Base-by-base conservation (phyloP, 768 basidiomycete species). In the Russula emetica region DNA sequence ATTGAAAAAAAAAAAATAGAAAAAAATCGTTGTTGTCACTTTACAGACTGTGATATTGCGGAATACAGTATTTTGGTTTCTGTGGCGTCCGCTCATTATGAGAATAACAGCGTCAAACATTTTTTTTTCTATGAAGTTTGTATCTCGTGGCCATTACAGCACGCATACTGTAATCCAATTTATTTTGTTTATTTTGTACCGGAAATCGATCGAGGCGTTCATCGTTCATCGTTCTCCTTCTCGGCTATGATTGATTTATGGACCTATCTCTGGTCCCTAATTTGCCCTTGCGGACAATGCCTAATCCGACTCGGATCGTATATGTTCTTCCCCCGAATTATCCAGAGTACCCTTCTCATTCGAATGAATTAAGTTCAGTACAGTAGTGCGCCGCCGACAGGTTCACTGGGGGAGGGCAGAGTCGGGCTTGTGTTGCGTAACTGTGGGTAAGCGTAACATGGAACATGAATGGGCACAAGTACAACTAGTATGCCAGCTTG, bases 61-160 rank as follows among this genome's bases (percentile, higher is more conserved):
- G 58, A 60, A 64, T 51, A 16, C 11, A 57, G 56, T 22, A 32
- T 42, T 50, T 55, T 22, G 60, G 38, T 51, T 55, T 55, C 30
- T 52, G 45, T 45, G 42, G 51, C 58, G 26, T 30, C 28, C 22
- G 58, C 14, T 1, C 28, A 5, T 58, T 42, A 53, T 55, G 26
- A 52, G 36, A 16, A 22, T 18, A 40, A 14, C 16, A 40, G 47
- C 47, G 58, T 26, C 30, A 47, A 10, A 7, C 7, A 10, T 45
- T 22, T 44, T 47, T 47, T 47, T 47, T 11, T 5, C 38, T 7
- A 40, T 16, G 38, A 22, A 3, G 45, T 22, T 40, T 40, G 58
- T n/a, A 42, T 49, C 62, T 47, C 58, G 40, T 63, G 24, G 9
- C 26, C 50, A 63, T 42, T 56, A 55, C 28, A 30, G 20, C 13